Evolutionary conservation across 2,329 filamentous ascomycete species (phyloP).

Genomic region (Orbilia blumenaviensis): DNA sequence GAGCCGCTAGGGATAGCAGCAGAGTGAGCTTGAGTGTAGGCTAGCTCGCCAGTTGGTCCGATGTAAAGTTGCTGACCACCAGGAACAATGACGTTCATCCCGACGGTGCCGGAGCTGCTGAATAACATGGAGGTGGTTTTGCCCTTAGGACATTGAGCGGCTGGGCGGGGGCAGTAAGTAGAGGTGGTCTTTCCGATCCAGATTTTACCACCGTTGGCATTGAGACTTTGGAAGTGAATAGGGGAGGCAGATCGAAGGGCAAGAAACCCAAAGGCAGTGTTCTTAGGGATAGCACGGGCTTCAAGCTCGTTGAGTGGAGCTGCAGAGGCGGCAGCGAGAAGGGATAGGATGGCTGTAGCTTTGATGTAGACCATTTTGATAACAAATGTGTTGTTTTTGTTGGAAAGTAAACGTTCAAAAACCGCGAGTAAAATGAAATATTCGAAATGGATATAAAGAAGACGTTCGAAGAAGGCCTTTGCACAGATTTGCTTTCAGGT

Average conservation of each 20-base stretch:
- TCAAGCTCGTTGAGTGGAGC: slow-evolving; percentile 26
- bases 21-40: slow-evolving; percentile 69
- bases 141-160: slow-evolving; percentile 63
- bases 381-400: slow-evolving; percentile 28
- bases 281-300: neutral
- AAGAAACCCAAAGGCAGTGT: slow-evolving; percentile 21
- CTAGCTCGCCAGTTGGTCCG: slow-evolving; percentile 66
- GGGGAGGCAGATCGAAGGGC: slow-evolving; percentile 63
- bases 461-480: no score
- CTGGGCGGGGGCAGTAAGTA: slow-evolving; percentile 65
- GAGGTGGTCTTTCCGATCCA: slow-evolving; percentile 64
- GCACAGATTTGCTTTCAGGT: neutral
- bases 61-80: slow-evolving; percentile 73
- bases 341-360: slow-evolving; percentile 8
- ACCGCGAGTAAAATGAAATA: no score
- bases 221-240: slow-evolving; percentile 64
- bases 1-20: slow-evolving; percentile 66
- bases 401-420: neutral
- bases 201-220: slow-evolving; percentile 65
- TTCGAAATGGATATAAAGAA: no score
- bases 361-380: slow-evolving; percentile 43
- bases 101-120: slow-evolving; percentile 56
- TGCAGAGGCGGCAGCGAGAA: slow-evolving; percentile 17
- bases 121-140: slow-evolving; percentile 64
- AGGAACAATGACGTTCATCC: slow-evolving; percentile 67